phyloP scores from a whole-genome alignment of 306 rosid genomes.

The Dalbergia oliveri region DNA sequence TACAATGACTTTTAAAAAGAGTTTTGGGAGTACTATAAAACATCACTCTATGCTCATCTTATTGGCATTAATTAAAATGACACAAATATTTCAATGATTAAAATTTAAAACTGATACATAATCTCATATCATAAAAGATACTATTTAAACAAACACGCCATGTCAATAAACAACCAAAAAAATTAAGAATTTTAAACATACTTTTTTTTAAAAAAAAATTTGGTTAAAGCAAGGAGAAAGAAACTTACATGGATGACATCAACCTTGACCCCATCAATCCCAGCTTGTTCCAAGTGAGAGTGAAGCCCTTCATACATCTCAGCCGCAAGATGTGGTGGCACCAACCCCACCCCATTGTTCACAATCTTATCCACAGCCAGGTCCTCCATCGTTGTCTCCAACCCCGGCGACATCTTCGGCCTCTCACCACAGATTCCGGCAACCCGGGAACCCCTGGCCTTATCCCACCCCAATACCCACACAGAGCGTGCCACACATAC shows the following conservation, averaged over 20 bases:
- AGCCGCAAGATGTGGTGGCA: slow-evolving; percentile 71
- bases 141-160: too few species aligned
- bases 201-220: too few species aligned
- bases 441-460: slow-evolving; percentile 73
- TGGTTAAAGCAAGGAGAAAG: neutral
- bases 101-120: too few species aligned
- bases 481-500: slow-evolving; percentile 95
- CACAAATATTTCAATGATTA: too few species aligned
- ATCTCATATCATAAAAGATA: too few species aligned
- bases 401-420: slow-evolving; percentile 67
- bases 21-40: too few species aligned
- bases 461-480: slow-evolving; percentile 96
- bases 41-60: too few species aligned
- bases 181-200: too few species aligned
- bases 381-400: slow-evolving; percentile 82
- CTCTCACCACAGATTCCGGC: slow-evolving; percentile 59
- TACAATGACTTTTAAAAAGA: too few species aligned
- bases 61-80: too few species aligned
- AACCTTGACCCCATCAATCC: slow-evolving; percentile 93
- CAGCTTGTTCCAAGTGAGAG: slow-evolving; percentile 66
- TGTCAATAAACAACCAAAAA: too few species aligned
- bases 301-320: slow-evolving; percentile 89
- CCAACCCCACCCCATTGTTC: slow-evolving; percentile 70
- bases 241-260: slow-evolving; percentile 93
- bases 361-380: slow-evolving; percentile 92